A percentile compares a stretch with the other conserved stretches of the same genome.
Evolutionary conservation across 2,329 filamentous ascomycete species (phyloP).

Genomic region (Chaetomiaceae sp.): DNA sequence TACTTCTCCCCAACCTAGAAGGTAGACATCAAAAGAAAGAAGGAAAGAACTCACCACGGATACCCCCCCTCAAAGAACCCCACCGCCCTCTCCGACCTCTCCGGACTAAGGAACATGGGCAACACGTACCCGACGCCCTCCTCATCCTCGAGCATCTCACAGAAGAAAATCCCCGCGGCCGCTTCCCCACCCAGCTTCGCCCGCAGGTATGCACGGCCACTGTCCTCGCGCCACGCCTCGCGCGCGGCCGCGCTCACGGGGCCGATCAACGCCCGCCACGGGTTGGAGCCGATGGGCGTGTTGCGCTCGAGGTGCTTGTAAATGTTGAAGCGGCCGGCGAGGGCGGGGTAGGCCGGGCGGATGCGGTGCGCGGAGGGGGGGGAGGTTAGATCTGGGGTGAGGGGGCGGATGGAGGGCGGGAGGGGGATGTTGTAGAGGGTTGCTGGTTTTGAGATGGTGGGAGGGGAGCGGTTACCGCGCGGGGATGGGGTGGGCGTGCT

Average conservation of each 20-base stretch:
- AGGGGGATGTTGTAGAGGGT: constrained; percentile 6
- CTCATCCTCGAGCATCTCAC: neutral
- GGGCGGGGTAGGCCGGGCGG: neutral
- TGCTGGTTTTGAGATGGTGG: neutral
- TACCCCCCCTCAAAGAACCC: neutral
- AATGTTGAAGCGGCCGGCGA: neutral
- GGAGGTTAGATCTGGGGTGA: neutral
- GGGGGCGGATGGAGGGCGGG: neutral
- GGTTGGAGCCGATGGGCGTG: neutral
- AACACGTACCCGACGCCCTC: neutral
- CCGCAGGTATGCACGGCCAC: neutral
- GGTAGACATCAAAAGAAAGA: neutral
- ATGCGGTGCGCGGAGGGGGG: neutral
- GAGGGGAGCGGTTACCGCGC: neutral
- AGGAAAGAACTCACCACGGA: constrained; percentile 5
- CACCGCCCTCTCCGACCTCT: neutral
- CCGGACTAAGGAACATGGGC: constrained; percentile 2
- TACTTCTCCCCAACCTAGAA: too few species aligned
- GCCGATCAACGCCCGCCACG: constrained; percentile 5
- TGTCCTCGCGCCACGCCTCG: neutral
- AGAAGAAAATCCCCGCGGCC: neutral
- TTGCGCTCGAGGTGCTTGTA: neutral
- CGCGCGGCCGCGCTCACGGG: neutral
- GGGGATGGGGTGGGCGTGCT: too few species aligned
- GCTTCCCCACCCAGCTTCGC: neutral